phyloP scores from a whole-genome alignment of 129 eudicot genomes.

The Ambrosia artemisiifolia region DNA sequence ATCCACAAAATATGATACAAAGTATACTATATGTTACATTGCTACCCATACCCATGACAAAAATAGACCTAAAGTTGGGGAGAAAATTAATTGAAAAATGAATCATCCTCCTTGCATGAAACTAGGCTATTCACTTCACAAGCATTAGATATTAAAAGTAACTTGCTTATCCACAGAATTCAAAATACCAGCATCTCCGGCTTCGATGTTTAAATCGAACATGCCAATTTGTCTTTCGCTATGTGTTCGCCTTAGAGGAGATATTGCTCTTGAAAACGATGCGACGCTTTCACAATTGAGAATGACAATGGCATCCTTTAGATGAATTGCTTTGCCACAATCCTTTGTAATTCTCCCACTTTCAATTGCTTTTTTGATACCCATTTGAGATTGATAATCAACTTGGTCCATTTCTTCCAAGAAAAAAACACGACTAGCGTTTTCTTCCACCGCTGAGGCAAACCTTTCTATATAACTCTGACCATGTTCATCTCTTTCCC shows the following conservation, averaged over 20 bases:
- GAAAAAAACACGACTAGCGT: constrained; percentile 59
- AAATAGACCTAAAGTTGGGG: no score
- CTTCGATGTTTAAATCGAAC: constrained; percentile 49
- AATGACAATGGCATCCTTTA: constrained; percentile 68
- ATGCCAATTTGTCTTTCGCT: constrained; percentile 23
- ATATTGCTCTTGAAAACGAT: constrained; percentile 45
- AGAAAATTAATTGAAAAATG: no score
- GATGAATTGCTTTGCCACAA: constrained; percentile 34
- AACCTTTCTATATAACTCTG: constrained; percentile 53
- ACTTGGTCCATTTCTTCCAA: constrained; percentile 72
- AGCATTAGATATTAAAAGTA: constrained; percentile 32
- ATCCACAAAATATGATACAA: no score
- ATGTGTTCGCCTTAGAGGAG: constrained; percentile 35
- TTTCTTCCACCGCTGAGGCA: constrained; percentile 43
- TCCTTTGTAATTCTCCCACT: constrained; percentile 36
- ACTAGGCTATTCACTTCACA: no score
- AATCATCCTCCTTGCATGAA: no score
- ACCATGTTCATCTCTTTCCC: constrained; percentile 59
- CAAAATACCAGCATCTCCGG: constrained; percentile 46
- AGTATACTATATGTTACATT: no score
- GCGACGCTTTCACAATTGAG: constrained; percentile 56
- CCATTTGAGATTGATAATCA: constrained; percentile 47
- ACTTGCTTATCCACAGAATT: constrained; percentile 69
- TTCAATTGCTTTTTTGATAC: constrained; percentile 56
- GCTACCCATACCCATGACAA: no score